Conservation (phyloP, 148 eudicot genomes). For the Tetragonia tetragonoides region DNA sequence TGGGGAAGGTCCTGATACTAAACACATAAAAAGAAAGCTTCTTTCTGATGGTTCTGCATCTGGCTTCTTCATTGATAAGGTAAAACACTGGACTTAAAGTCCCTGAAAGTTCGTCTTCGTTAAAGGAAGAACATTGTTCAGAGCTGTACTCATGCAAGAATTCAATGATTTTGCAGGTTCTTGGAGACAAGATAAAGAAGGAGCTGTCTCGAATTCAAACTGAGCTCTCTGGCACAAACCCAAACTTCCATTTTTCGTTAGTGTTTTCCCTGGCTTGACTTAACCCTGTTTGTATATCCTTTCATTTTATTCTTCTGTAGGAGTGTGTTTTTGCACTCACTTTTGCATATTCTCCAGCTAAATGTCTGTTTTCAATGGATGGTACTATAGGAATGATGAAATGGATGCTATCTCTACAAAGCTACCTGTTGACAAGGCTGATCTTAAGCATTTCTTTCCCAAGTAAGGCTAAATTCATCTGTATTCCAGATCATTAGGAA, state of each 20-base stretch:
- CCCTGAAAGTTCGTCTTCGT: not conserved
- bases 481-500: not conserved
- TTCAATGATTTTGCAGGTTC: conserved; percentile 40
- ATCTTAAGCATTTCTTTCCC: conserved; percentile 63
- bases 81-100: not conserved
- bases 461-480: conserved; percentile 42
- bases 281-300: not conserved
- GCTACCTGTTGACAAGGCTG: conserved; percentile 79
- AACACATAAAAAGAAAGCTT: conserved; percentile 50
- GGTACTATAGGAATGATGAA: conserved; percentile 58
- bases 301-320: not conserved
- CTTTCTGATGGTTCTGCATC: conserved; percentile 59
- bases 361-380: not conserved
- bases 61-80: conserved; percentile 75
- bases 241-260: conserved; percentile 55
- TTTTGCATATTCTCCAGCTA: not conserved
- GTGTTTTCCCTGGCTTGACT: conserved; percentile 24
- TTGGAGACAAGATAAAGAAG: conserved; percentile 68
- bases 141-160: not conserved
- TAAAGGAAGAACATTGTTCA: not conserved
- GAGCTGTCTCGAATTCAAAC: conserved; percentile 63
- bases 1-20: conserved; percentile 48
- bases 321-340: not conserved
- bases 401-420: conserved; percentile 73
- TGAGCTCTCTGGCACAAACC: conserved; percentile 47